A percentile compares a stretch with the other conserved stretches of the same genome.
Evolutionary conservation across 495 filamentous ascomycete species (phyloP).

Genomic region (Achaetomiella virescens): DNA sequence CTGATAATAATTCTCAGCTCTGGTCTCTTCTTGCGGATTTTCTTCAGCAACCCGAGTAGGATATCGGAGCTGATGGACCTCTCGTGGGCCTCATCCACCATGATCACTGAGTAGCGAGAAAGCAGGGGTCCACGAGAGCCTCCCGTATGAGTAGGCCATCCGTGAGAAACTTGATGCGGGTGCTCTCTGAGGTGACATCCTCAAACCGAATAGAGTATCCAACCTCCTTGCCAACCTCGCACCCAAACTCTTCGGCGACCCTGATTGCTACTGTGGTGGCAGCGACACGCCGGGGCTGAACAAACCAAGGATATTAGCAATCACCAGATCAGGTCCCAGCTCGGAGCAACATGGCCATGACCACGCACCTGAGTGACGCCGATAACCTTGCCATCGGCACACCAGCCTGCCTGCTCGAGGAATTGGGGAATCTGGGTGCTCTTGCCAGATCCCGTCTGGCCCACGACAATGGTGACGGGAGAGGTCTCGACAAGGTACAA

Average conservation of each 20-base stretch:
- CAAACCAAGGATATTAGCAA: constrained; percentile 12
- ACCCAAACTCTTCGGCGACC: constrained; percentile 90
- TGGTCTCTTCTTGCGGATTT: constrained; percentile 73
- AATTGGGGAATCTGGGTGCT: constrained; percentile 88
- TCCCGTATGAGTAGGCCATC: constrained; percentile 94
- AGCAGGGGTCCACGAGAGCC: constrained; percentile 84
- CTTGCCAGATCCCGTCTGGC: constrained; percentile 87
- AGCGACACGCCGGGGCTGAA: constrained; percentile 84
- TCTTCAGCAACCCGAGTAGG: constrained; percentile 88
- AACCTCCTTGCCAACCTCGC: constrained; percentile 87
- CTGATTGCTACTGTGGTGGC: constrained; percentile 85
- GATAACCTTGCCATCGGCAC: constrained; percentile 69
- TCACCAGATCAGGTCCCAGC: too few relatives aligned
- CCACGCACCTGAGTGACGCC: constrained; percentile 80
- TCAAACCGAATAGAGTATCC: constrained; percentile 97
- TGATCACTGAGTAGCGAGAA: constrained; percentile 91
- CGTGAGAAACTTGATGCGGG: constrained; percentile 91
- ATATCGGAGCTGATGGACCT: constrained; percentile 91
- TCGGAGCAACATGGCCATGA: not conserved
- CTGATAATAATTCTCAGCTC: constrained; percentile 88
- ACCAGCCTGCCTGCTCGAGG: constrained; percentile 85
- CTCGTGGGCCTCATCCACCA: constrained; percentile 98
- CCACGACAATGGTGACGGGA: constrained; percentile 77
- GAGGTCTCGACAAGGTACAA: constrained; percentile 70
- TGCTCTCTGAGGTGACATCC: constrained; percentile 82